A percentile compares a stretch with the other conserved stretches of the same genome.
phyloP scores from a whole-genome alignment of 495 filamentous ascomycete genomes.

The Penicillium soppii region DNA sequence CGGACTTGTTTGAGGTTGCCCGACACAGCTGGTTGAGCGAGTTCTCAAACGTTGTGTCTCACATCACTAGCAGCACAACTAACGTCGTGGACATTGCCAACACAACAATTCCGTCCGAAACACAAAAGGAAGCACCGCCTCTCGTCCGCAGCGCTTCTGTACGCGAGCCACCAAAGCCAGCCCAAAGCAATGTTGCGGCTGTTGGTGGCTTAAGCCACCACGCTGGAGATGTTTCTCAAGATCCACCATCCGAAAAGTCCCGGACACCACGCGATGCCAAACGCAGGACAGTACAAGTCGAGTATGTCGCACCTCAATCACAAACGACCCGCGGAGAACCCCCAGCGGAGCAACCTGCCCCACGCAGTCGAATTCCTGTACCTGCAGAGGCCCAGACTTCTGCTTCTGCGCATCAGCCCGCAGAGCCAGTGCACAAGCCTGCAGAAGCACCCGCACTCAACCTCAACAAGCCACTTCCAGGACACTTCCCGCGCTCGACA shows the following conservation, averaged over 20 bases:
- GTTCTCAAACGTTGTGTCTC: slow-evolving; percentile 89
- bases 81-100: slow-evolving; percentile 82
- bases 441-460: slow-evolving; percentile 18
- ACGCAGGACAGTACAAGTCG: slow-evolving; percentile 91
- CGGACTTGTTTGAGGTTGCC: slow-evolving; percentile 96
- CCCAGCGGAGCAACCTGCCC: slow-evolving; percentile 14
- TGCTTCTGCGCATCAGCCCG: slow-evolving; percentile 5
- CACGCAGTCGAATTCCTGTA: slow-evolving; percentile 18
- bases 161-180: slow-evolving; percentile 76
- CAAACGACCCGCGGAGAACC: slow-evolving; percentile 69
- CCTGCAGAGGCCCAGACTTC: slow-evolving; percentile 12
- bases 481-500: slow-evolving; percentile 53
- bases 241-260: slow-evolving; percentile 59
- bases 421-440: slow-evolving; percentile 5
- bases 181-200: slow-evolving; percentile 52
- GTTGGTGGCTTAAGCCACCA: slow-evolving; percentile 72
- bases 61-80: slow-evolving; percentile 93
- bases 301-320: slow-evolving; percentile 92
- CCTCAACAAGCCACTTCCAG: slow-evolving; percentile 29
- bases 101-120: slow-evolving; percentile 64
- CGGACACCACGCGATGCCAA: slow-evolving; percentile 78
- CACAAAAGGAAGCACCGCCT: slow-evolving; percentile 57
- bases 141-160: slow-evolving; percentile 88
- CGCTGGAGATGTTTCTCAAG: slow-evolving; percentile 72
- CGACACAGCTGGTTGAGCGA: slow-evolving; percentile 98